Evolutionary conservation across 495 filamentous ascomycete genomes (phyloP).

Genomic region (Xylaria grammica): DNA sequence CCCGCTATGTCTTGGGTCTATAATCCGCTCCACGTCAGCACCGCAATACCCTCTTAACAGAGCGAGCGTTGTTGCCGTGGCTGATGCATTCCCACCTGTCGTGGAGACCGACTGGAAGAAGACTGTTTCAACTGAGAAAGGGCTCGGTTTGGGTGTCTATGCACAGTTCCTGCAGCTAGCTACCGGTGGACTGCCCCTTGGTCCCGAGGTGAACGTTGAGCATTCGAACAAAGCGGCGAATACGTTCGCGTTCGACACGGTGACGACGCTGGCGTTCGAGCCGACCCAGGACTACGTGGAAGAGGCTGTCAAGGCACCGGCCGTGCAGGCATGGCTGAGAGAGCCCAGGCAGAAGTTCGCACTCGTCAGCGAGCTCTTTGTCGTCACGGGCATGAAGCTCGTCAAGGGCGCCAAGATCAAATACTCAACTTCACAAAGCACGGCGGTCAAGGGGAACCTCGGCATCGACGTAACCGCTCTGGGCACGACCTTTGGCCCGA

Average conservation of each 20-base stretch:
- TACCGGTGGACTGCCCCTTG: slow-evolving; percentile 26
- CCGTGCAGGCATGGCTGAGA: not conserved
- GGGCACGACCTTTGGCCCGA: not conserved
- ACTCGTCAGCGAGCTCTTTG: not conserved
- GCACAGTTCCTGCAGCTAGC: slow-evolving; percentile 43
- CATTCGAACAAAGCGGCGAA: slow-evolving; percentile 15
- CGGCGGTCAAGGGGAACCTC: not conserved
- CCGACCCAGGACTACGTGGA: not conserved
- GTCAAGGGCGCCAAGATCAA: not conserved
- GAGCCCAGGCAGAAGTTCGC: not conserved
- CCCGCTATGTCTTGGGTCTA: slow-evolving; percentile 42
- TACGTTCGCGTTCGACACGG: not conserved
- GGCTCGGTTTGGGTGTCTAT: slow-evolving; percentile 36
- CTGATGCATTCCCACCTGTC: slow-evolving; percentile 32
- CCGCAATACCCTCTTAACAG: slow-evolving; percentile 36
- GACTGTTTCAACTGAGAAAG: slow-evolving; percentile 31
- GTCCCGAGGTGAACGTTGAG: slow-evolving; percentile 24
- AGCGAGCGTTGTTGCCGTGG: slow-evolving; percentile 30
- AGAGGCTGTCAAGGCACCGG: slow-evolving; percentile 6
- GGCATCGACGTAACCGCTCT: not conserved
- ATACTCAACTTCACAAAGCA: not conserved
- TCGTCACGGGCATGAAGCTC: slow-evolving; percentile 9
- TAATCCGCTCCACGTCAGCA: slow-evolving; percentile 40
- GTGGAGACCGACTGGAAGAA: slow-evolving; percentile 35
- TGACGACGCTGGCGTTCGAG: slow-evolving; percentile 1